Evolutionary conservation across 176 grass and related monocot genomes (phyloP).

Genomic region (Oryza coarctata): DNA sequence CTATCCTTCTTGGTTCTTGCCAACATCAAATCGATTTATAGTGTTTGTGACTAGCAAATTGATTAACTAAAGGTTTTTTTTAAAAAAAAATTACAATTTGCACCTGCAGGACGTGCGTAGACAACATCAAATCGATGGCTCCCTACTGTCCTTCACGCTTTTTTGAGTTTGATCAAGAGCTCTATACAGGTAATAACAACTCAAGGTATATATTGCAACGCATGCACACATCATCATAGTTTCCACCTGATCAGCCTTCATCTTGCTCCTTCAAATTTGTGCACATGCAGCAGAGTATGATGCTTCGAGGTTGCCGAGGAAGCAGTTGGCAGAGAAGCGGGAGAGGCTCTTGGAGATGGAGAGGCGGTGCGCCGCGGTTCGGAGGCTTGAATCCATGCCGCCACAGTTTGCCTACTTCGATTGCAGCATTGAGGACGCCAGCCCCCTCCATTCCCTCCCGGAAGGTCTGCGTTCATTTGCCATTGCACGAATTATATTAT

Average conservation of each 20-base stretch:
- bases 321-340: constrained; percentile 38
- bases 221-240: neutral
- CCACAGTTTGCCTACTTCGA: constrained; percentile 36
- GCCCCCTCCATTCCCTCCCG: constrained; percentile 1
- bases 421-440: constrained; percentile 39
- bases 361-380: constrained; percentile 23
- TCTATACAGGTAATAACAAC: constrained; percentile 24
- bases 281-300: constrained; percentile 29
- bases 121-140: constrained; percentile 38
- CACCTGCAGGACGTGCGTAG: constrained; percentile 21
- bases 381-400: neutral
- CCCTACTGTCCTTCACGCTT: constrained; percentile 33
- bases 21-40: too few species aligned
- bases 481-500: neutral
- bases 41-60: too few species aligned
- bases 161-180: constrained; percentile 35
- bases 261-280: neutral
- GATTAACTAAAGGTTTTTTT: too few species aligned
- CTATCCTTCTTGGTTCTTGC: neutral
- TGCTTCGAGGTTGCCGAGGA: constrained; percentile 33
- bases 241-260: neutral
- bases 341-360: constrained; percentile 46
- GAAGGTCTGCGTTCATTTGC: constrained; percentile 13
- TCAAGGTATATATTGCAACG: neutral
- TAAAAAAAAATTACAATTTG: neutral